Evolutionary conservation across 2,329 filamentous ascomycete genomes (phyloP).

Genomic region (Xylariaceae sp.): DNA sequence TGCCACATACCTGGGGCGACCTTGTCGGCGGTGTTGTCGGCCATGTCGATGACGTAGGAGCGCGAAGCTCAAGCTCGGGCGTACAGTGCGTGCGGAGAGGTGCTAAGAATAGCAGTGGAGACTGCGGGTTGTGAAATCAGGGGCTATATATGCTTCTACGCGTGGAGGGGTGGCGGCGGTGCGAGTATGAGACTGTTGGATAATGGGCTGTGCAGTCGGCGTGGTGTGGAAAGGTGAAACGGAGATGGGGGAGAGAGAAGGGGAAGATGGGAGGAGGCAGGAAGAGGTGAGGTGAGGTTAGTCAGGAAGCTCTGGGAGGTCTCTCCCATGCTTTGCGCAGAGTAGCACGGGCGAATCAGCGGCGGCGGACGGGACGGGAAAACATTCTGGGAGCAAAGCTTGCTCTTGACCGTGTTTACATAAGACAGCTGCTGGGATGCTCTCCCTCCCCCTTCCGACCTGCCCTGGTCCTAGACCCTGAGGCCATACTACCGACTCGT

Average conservation of each 20-base stretch:
- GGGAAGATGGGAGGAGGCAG: slow-evolving; percentile 15
- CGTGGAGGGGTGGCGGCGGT: no score
- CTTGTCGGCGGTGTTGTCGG: slow-evolving; percentile 27
- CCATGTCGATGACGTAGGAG: slow-evolving; percentile 37
- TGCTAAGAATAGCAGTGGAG: slow-evolving; percentile 7
- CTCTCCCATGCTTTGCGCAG: slow-evolving; percentile 24
- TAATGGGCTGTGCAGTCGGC: no score
- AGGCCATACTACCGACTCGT: slow-evolving; percentile 5
- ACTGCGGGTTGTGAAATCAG: slow-evolving; percentile 7
- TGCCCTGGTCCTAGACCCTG: slow-evolving; percentile 7
- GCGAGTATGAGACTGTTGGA: no score
- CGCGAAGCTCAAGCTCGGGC: slow-evolving; percentile 13
- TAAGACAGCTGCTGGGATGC: slow-evolving; percentile 14
- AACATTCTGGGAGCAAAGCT: slow-evolving; percentile 22
- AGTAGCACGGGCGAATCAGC: slow-evolving; percentile 31
- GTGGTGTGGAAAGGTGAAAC: background rate
- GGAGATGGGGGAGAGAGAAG: slow-evolving; percentile 11
- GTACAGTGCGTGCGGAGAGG: slow-evolving; percentile 20
- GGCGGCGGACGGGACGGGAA: slow-evolving; percentile 25
- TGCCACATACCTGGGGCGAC: slow-evolving; percentile 31
- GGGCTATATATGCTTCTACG: slow-evolving; percentile 4
- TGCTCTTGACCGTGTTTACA: slow-evolving; percentile 11
- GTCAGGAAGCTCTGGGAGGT: slow-evolving; percentile 25
- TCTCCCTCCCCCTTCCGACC: background rate
- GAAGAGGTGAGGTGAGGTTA: slow-evolving; percentile 26